phyloP scores from a whole-genome alignment of 257 asterid species.

The Solanum paucissectum region DNA sequence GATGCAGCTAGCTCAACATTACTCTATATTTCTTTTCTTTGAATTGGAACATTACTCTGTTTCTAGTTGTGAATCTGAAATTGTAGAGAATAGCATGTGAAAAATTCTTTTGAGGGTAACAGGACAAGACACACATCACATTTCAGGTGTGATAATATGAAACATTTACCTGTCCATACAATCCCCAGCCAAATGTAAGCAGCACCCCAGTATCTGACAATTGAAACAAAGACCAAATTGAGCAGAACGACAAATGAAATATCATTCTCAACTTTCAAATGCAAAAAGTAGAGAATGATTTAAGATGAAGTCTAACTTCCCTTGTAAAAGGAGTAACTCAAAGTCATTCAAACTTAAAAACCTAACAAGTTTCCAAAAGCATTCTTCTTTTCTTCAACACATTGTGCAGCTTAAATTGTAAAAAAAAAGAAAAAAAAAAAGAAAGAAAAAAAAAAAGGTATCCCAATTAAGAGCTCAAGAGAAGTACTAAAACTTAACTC shows the following conservation, averaged over 20 bases:
- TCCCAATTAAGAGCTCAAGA: background rate
- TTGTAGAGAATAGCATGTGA: background rate
- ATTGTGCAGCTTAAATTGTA: background rate
- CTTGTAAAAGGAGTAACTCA: background rate
- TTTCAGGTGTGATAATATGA: background rate
- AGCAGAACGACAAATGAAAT: background rate
- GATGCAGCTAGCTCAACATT: background rate
- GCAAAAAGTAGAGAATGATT: background rate
- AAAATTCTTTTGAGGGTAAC: background rate
- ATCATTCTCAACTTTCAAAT: background rate
- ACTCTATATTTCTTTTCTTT: background rate
- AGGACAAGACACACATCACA: background rate
- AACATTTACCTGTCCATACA: conserved; percentile 51
- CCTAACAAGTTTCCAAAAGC: background rate
- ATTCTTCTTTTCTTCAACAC: background rate
- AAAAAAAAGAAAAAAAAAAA: too few species aligned
- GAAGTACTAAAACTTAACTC: background rate
- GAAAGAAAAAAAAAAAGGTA: background rate
- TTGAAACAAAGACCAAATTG: background rate
- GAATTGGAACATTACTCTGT: background rate
- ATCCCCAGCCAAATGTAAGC: conserved; percentile 83
- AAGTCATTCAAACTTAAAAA: background rate
- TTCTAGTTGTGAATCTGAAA: background rate
- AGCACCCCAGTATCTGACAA: conserved; percentile 50
- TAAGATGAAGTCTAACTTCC: background rate